Evolutionary conservation across 331 rosid species (phyloP).

Genomic region (Malus hybrid): DNA sequence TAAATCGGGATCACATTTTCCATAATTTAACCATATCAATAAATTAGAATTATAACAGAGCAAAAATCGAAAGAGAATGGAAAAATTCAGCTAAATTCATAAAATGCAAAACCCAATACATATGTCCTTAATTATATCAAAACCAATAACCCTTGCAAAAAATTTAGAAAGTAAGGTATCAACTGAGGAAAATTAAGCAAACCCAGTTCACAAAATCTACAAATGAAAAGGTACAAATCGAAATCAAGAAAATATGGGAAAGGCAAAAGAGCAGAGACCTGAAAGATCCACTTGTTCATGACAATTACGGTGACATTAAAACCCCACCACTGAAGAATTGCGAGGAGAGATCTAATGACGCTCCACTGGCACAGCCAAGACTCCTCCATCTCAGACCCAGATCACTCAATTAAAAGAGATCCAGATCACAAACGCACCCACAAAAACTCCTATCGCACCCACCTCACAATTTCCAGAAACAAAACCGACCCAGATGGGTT

Average conservation of each 20-base stretch:
- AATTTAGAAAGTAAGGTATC: not conserved
- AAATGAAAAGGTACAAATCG: not conserved
- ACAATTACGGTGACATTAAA: slow-evolving; percentile 92
- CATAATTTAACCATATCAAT: not conserved
- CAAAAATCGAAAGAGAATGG: not conserved
- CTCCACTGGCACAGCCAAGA: slow-evolving; percentile 57
- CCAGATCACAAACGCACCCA: slow-evolving; percentile 18
- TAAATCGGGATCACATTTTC: not conserved
- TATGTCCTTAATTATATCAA: not conserved
- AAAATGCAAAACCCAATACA: not conserved
- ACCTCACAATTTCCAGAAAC: slow-evolving; percentile 6
- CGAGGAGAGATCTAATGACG: slow-evolving; percentile 74
- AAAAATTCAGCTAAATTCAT: not conserved
- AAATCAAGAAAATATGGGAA: not conserved
- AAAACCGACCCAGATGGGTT: slow-evolving; percentile 7
- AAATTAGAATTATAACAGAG: not conserved
- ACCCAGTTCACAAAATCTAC: not conserved
- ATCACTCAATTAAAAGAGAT: slow-evolving; percentile 10
- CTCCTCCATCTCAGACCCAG: slow-evolving; percentile 61
- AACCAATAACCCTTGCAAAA: not conserved
- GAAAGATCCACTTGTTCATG: slow-evolving; percentile 99
- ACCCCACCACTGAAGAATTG: slow-evolving; percentile 93
- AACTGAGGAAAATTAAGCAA: not conserved
- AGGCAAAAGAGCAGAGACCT: slow-evolving; percentile 34
- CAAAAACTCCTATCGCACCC: not conserved